A percentile compares a stretch with the other conserved stretches of the same genome.
Conservation (phyloP, 768 basidiomycete species). For the Strobilomyces echinocephalus region DNA sequence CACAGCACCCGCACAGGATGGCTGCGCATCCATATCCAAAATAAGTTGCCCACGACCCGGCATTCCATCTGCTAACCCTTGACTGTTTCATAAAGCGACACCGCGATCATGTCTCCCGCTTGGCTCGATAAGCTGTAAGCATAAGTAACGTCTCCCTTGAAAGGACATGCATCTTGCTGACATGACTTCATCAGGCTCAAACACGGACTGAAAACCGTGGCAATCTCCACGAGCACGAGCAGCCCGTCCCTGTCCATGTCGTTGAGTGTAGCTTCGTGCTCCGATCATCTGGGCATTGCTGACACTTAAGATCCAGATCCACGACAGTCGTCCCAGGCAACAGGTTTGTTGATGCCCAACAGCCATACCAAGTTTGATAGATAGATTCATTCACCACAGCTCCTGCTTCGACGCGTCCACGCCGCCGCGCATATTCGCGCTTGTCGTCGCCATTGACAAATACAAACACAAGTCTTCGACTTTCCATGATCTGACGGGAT, state of each 20-base stretch:
- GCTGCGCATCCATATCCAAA: too few relatives aligned
- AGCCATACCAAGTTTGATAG: background rate
- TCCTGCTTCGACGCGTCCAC: background rate
- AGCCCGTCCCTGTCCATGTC: slow-evolving; percentile 2
- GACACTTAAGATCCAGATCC: slow-evolving; percentile 7
- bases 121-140: slow-evolving; percentile 12
- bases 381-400: background rate
- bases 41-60: background rate
- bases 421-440: slow-evolving; percentile 15
- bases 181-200: background rate
- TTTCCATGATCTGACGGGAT: slow-evolving; percentile 1
- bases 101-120: background rate
- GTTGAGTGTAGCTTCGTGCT: slow-evolving; percentile 6
- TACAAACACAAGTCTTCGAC: slow-evolving; percentile 4
- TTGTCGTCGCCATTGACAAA: slow-evolving; percentile 14
- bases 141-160: too few relatives aligned
- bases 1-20: background rate
- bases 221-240: background rate
- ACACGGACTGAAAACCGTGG: background rate
- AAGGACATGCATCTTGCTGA: background rate
- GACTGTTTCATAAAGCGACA: background rate
- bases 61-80: background rate
- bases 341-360: slow-evolving; percentile 2
- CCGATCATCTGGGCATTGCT: background rate
- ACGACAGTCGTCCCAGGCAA: background rate